Evolutionary conservation across 805 yeast genomes (phyloP), one percentile per base, ranked within the genome.

Genomic region (Wickerhamiella domercqiae): DNA sequence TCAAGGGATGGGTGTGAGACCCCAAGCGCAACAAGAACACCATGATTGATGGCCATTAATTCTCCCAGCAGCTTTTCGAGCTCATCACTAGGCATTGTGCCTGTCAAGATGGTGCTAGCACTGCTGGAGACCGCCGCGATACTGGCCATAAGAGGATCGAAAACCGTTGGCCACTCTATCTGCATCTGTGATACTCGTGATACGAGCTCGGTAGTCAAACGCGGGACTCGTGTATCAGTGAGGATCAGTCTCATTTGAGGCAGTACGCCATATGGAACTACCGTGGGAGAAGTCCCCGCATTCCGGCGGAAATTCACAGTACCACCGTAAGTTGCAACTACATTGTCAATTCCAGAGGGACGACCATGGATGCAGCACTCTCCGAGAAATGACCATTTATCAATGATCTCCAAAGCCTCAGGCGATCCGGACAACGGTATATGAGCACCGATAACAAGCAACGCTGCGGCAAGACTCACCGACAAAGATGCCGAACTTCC

Each of bases 321-420:
- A 34, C 96, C 96, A 17, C 98, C 98, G 47, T 75, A 76, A 0
- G 95, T 79, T 2, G 97, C 93, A 35, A 87, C 96, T 0, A 95
- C 84, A 53, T 90, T 90, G 56, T 90, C 98, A 37, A 90, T 83
- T 9, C 98, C 98, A 15, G 93, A 77, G 6, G 98, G 98, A 49
- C 80, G 84, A 1, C 97, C 97, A 54, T 87, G 97, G 47, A 86
- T 80, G 54, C 96, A 83, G 54, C 78, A 78, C 56, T 90, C 98
- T 28, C 96, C 97, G 63, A 87, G 66, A 46, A 78, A 78, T 1
- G 97, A 75, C 94, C 94, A 86, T 5, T 65, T 59, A 46, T 87
- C 87, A 42, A 90, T 74, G 44, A 75, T 69, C 4, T 48, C 44
- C 34, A 46, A 41, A 9, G 57, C 52, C 1, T 48, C 41, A 3